A percentile compares a stretch with the other conserved stretches of the same genome.
These are phyloP conservation scores for Leptoxyphium fumago DNA, from an alignment of 2,329 filamentous ascomycete species.

Conservation along the genomic window DNA sequence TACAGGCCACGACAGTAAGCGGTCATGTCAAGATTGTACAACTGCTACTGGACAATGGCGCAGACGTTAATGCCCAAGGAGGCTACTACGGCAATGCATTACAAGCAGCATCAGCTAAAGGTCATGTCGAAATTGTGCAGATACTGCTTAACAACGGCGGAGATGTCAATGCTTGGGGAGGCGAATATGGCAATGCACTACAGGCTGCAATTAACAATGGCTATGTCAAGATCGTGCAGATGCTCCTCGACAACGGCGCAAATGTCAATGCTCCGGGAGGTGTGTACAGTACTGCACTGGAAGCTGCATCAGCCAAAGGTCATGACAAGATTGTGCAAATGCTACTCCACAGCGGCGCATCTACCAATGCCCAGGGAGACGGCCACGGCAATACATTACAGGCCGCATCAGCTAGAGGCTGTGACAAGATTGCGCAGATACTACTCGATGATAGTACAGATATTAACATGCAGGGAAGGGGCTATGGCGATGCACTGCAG, in stretches of 20 bases:
- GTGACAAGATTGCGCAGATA: constrained; percentile 9
- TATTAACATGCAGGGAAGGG: constrained; percentile 3
- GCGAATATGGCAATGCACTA: constrained; percentile 9
- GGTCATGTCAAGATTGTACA: constrained; percentile 8
- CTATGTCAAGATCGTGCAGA: constrained; percentile 9
- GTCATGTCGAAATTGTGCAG: constrained; percentile 7
- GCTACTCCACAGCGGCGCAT: constrained; percentile 8
- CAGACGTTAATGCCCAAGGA: constrained; percentile 2
- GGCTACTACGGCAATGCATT: constrained; percentile 8
- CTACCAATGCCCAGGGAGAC: constrained; percentile 7
- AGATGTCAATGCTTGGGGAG: constrained; percentile 3
- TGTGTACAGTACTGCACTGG: constrained; percentile 6
- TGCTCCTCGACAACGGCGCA: constrained; percentile 14
- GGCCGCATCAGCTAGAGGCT: constrained; percentile 12
- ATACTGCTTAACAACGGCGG: constrained; percentile 5
- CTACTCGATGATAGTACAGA: constrained; percentile 10
- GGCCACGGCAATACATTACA: constrained; percentile 16
- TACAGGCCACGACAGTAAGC: constrained; percentile 8
- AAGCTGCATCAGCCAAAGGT: constrained; percentile 5
- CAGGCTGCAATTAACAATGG: constrained; percentile 13
- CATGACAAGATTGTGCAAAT: constrained; percentile 3
- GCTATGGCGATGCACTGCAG: constrained; percentile 5
- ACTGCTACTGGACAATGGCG: constrained; percentile 6
- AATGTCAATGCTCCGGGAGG: constrained; percentile 6
- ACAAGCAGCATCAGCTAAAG: constrained; percentile 6